Evolutionary conservation across 208 protist species (phyloP).

Genomic region (Crithidia expoeki): DNA sequence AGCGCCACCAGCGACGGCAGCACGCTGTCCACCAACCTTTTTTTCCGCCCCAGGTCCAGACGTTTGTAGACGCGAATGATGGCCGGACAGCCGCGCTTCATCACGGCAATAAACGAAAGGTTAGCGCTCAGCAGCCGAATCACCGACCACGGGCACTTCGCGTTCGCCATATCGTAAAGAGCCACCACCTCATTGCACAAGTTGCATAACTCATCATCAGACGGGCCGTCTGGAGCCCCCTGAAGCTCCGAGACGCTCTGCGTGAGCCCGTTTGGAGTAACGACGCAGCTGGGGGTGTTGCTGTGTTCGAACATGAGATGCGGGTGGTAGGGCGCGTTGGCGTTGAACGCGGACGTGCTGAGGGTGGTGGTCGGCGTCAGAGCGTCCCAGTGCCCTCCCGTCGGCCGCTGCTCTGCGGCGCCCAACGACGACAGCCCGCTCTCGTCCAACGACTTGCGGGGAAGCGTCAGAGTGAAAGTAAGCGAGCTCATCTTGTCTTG

Average conservation of each 20-base stretch:
- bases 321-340: no score
- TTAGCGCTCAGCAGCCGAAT: constrained; percentile 61
- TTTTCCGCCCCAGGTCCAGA: constrained; percentile 57
- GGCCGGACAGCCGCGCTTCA: constrained; percentile 85
- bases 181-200: neutral
- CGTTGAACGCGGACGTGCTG: neutral
- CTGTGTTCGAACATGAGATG: neutral
- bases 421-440: neutral
- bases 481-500: no score
- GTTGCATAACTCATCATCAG: no score
- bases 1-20: constrained; percentile 50
- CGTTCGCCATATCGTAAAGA: no score
- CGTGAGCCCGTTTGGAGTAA: no score
- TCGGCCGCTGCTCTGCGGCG: neutral
- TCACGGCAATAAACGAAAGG: constrained; percentile 71
- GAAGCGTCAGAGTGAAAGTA: no score
- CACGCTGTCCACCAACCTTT: no score
- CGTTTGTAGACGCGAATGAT: constrained; percentile 80
- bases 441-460: no score
- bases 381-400: neutral
- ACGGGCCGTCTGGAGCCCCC: no score
- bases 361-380: neutral
- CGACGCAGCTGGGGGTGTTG: neutral
- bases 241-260: no score
- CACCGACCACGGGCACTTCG: constrained; percentile 37